Evolutionary conservation across 768 basidiomycete species (phyloP).

Genomic region (Guyanaporus albipodus): DNA sequence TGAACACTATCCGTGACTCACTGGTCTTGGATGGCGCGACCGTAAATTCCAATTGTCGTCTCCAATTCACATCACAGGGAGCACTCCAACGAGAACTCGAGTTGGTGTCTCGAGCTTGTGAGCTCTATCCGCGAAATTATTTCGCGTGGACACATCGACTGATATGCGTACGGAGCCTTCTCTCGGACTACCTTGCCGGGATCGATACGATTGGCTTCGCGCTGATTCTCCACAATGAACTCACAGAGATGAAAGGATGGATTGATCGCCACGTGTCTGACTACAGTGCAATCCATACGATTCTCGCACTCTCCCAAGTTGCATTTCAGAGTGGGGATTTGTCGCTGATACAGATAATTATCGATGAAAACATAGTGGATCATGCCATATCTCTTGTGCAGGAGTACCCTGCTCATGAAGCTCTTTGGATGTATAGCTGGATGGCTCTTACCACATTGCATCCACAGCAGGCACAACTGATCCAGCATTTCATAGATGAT

Average conservation of each 20-base stretch:
- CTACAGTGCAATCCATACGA: constrained; percentile 58
- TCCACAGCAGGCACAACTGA: neutral
- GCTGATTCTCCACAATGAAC: constrained; percentile 39
- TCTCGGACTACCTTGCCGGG: constrained; percentile 17
- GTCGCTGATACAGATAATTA: constrained; percentile 1
- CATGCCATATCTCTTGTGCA: constrained; percentile 50
- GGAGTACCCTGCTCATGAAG: constrained; percentile 53
- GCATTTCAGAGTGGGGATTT: constrained; percentile 4
- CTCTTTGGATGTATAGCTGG: constrained; percentile 55
- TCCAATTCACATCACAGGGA: constrained; percentile 29
- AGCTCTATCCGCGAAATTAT: constrained; percentile 68
- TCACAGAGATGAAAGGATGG: constrained; percentile 43
- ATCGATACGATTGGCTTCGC: constrained; percentile 15
- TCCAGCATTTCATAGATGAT: constrained; percentile 7
- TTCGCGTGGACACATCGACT: constrained; percentile 68
- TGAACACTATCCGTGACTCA: constrained; percentile 33
- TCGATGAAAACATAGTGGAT: constrained; percentile 11
- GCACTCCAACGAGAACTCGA: constrained; percentile 46
- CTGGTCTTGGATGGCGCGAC: neutral
- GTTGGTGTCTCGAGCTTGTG: constrained; percentile 47
- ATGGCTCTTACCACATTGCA: constrained; percentile 1
- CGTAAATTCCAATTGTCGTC: neutral
- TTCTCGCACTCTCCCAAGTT: constrained; percentile 36
- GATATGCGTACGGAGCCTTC: constrained; percentile 40
- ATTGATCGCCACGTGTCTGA: constrained; percentile 63